Conservation (phyloP, 306 rosid genomes). For the Hylodesmum podocarpum region DNA sequence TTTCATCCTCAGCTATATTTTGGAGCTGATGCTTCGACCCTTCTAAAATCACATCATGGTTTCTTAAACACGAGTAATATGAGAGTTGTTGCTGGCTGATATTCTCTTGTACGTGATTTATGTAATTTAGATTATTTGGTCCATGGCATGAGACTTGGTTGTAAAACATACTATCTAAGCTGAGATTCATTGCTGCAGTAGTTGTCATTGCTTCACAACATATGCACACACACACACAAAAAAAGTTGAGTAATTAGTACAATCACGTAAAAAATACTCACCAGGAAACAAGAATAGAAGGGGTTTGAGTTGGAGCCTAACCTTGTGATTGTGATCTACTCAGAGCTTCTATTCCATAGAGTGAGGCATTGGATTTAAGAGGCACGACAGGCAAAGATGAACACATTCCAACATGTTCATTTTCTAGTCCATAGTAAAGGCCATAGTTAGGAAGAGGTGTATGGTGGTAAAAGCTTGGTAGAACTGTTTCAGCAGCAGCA, state of each 20-base stretch:
- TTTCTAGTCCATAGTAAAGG: conserved; percentile 50
- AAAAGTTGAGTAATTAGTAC: neutral
- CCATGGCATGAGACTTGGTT: conserved; percentile 38
- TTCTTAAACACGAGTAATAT: conserved; percentile 37
- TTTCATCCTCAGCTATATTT: conserved; percentile 35
- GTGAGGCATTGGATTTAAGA: conserved; percentile 68
- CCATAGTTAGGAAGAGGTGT: conserved; percentile 53
- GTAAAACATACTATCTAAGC: conserved; percentile 56
- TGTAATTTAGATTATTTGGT: conserved; percentile 33
- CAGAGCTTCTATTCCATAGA: conserved; percentile 58
- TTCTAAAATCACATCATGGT: conserved; percentile 39
- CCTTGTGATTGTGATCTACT: conserved; percentile 61
- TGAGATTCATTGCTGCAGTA: conserved; percentile 54
- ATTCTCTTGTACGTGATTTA: conserved; percentile 27
- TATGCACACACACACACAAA: neutral
- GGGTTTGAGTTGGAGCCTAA: conserved; percentile 20
- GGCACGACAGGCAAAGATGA: conserved; percentile 60
- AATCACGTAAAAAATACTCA: neutral
- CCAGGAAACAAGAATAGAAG: neutral
- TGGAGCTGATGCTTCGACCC: conserved; percentile 45
- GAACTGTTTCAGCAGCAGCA: conserved; percentile 35
- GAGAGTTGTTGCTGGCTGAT: conserved; percentile 30
- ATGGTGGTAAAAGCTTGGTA: conserved; percentile 42
- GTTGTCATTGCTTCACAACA: conserved; percentile 42
- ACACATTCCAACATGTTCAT: conserved; percentile 44